Evolutionary conservation across 768 basidiomycete genomes (phyloP), one percentile per base, ranked within the genome.

Genomic region (Mycena epipterygia): DNA sequence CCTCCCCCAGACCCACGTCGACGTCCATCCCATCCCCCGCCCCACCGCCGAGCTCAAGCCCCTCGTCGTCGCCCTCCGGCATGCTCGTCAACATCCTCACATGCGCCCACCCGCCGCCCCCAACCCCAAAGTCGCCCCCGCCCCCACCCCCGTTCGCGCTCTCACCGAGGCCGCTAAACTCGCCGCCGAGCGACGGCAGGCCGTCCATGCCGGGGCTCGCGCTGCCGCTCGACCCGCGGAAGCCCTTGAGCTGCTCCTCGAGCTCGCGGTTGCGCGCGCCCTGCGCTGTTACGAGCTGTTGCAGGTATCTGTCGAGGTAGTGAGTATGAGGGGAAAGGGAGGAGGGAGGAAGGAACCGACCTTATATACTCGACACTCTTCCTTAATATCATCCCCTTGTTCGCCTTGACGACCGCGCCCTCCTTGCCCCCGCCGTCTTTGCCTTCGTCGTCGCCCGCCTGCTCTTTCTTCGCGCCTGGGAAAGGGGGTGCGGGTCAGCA

Each of bases 311-410:
- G 64, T 5, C 58, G 30, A 25, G 44, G 17, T 17, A 5, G 32
- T 39, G 16, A n/a, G 23, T 52, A 19, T 33, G 35, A 7, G 0
- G 12, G 12, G 32, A 42, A 14, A 11, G 56, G 29, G 11, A 53
- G 35, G 41, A 29, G 23, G 23, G 21, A 27, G 14, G 29, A 11
- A 30, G 23, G 30, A 41, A 79, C 80, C 2, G 53, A 87, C 83
- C 86, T 73, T 33, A 92, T 91, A 75, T 92, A 91, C 75, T 92
- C 91, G 2, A 93, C 91, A 64, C 90, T 91, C 87, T 94, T 97
- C 74, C 94, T 80, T 51, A 97, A 81, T 48, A 97, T 96, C 91
- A 97, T 94, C 37, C 96, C 95, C 85, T 97, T 97, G 83, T 97
- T 97, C 30, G 95, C 95, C 78, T 97, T 97, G 61, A 94, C 91